Base-by-base conservation (phyloP, 176 grass and related monocot genomes). In the Echinochloa phyllopogon region DNA sequence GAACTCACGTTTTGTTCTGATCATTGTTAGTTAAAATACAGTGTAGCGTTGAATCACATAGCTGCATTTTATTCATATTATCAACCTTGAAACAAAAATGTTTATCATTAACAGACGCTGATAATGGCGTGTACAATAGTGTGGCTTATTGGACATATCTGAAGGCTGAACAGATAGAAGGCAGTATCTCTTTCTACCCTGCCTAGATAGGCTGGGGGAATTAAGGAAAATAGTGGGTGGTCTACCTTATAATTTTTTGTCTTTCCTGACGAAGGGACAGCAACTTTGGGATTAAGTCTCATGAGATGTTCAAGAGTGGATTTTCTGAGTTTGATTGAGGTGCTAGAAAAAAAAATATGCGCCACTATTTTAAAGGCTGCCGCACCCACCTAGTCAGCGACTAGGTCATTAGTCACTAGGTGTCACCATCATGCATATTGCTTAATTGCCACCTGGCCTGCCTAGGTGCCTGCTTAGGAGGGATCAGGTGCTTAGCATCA, bases 181-280 rank as follows among this genome's bases (percentile, higher is more conserved):
- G 70, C 40, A n/a, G 60, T 69, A 24, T 86, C 10, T 72, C 18
- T 82, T 55, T 83, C 13, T 51, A 9, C 62, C n/a, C 14, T 79
- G 51, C 20, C 82, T 45, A 49, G 2, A 62, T n/a, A 79, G 55
- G 29, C n/a, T 51, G 49, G 57, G 13, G 38, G 48, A 52, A 25
- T 53, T 41, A 55, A 83, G 72, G 74, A 82, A 83, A 72, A 40
- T 21, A 48, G 10, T 15, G 8, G 66, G 13, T 36, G 49, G 10
- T 52, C 10, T 83, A 43, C 38, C 73, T 44, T 16, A 44, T 72
- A 21, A 77, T 40, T 14, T 88, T 62, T 23, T 3, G 40, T 53
- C 82, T 84, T 74, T 25, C 39, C 20, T 78, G 48, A 43, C 2
- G 48, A 39, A 38, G 47, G 48, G 18, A 56, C 56, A 41, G 15